A percentile compares a stretch with the other conserved stretches of the same genome.
Evolutionary conservation across 1,284 basidiomycete genomes (phyloP).

Genomic region (Leccinum pachyderme): DNA sequence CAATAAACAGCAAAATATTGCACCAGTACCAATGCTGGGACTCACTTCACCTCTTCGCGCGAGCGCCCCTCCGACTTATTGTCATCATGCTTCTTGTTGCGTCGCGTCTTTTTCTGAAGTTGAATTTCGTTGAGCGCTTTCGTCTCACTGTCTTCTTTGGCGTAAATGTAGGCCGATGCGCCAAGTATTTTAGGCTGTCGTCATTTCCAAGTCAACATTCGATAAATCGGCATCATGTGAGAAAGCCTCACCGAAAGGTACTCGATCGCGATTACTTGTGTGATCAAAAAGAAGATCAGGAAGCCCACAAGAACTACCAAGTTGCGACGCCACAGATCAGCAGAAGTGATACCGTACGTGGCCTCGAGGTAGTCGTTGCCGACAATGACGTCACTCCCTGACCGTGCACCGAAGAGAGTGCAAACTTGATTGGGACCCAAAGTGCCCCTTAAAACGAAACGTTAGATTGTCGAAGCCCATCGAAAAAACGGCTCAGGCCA

Average conservation of each 20-base stretch:
- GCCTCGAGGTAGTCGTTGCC: constrained; percentile 61
- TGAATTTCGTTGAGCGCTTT: constrained; percentile 65
- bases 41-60: constrained; percentile 21
- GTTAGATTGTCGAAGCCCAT: constrained; percentile 4
- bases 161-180: constrained; percentile 59
- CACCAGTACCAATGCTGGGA: background rate
- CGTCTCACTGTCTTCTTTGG: constrained; percentile 68
- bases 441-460: constrained; percentile 33
- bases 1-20: background rate
- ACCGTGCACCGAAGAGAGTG: constrained; percentile 58
- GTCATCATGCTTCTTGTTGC: constrained; percentile 31
- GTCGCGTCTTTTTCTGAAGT: constrained; percentile 47
- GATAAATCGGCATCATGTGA: background rate
- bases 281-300: constrained; percentile 65
- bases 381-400: constrained; percentile 47
- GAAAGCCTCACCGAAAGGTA: constrained; percentile 52
- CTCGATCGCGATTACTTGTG: constrained; percentile 61
- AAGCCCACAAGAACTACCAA: constrained; percentile 59
- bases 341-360: constrained; percentile 48
- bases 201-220: background rate
- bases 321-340: constrained; percentile 62
- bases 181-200: constrained; percentile 48
- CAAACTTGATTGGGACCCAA: constrained; percentile 69
- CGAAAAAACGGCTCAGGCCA: constrained; percentile 14
- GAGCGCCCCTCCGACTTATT: constrained; percentile 22